Evolutionary conservation across 805 yeast species (phyloP).

Genomic region (Ascoidea asiatica): DNA sequence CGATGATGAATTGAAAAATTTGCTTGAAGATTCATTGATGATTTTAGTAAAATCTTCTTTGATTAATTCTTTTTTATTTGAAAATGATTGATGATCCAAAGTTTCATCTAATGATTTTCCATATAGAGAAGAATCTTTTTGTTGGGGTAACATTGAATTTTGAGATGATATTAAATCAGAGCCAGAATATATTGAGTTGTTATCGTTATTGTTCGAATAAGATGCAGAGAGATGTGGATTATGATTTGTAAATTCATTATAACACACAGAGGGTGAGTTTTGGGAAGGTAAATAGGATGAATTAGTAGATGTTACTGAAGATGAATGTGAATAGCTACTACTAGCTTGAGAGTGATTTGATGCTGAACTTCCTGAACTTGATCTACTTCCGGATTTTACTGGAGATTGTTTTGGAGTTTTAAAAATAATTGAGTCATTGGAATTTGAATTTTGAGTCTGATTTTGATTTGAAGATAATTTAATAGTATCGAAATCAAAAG

Average conservation of each 20-base stretch:
- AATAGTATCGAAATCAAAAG: conserved; percentile 10
- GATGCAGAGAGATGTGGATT: too few species aligned
- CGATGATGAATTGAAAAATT: too few species aligned
- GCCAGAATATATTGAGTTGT: not conserved
- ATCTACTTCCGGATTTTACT: too few species aligned
- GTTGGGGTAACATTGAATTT: not conserved
- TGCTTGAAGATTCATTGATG: not conserved
- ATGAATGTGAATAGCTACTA: not conserved
- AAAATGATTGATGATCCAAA: not conserved
- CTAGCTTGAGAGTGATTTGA: not conserved
- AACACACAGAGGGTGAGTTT: not conserved
- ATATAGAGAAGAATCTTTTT: not conserved
- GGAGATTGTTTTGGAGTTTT: not conserved
- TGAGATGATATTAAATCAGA: not conserved
- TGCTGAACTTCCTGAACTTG: not conserved
- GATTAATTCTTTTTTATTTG: not conserved
- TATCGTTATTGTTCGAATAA: too few species aligned
- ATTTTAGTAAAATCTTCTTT: not conserved
- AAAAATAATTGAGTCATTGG: not conserved
- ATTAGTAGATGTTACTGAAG: not conserved
- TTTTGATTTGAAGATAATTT: not conserved
- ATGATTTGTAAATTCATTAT: not conserved
- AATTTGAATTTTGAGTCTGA: not conserved
- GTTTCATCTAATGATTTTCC: conserved; percentile 2
- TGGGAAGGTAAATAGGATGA: not conserved